Evolutionary conservation across 2,329 filamentous ascomycete species (phyloP).

Genomic region (Fonsecaea monophora): DNA sequence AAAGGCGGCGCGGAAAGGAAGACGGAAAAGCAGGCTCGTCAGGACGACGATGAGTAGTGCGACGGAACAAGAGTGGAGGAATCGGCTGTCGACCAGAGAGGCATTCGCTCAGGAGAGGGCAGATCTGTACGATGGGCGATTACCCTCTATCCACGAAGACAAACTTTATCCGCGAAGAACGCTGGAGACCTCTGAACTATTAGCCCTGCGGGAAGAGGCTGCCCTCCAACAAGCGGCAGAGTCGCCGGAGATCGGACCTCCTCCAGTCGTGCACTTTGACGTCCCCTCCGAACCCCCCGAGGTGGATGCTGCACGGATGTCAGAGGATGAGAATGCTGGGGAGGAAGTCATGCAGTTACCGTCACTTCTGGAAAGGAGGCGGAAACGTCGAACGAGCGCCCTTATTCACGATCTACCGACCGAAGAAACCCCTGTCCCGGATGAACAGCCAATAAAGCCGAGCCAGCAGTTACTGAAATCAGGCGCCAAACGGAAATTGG

Average conservation of each 20-base stretch:
- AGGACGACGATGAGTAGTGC: constrained; percentile 28
- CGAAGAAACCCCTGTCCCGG: constrained; percentile 39
- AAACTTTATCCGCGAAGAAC: constrained; percentile 64
- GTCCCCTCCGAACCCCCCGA: constrained; percentile 54
- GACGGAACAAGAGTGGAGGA: constrained; percentile 44
- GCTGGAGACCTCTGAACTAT: constrained; percentile 55
- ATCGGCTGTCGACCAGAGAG: constrained; percentile 34
- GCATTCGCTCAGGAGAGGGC: constrained; percentile 43
- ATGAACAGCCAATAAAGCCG: constrained; percentile 4
- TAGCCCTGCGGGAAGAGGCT: constrained; percentile 42
- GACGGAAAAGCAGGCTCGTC: constrained; percentile 33
- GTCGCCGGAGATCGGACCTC: constrained; percentile 50
- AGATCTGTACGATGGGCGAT: constrained; percentile 46
- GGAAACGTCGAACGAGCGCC: constrained; percentile 60
- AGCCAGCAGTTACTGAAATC: constrained; percentile 30
- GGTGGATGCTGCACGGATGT: constrained; percentile 48
- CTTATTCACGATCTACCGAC: constrained; percentile 50
- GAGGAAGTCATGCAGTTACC: constrained; percentile 49
- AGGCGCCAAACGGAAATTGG: constrained; percentile 40
- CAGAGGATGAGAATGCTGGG: constrained; percentile 37
- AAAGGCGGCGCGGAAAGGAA: constrained; percentile 26
- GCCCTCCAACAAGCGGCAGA: constrained; percentile 38
- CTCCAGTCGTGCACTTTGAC: constrained; percentile 61
- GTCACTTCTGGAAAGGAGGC: constrained; percentile 59
- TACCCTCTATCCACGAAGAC: constrained; percentile 67